Evolutionary conservation across 2,329 filamentous ascomycete genomes (phyloP).

Genomic region (Alternaria infectoria): DNA sequence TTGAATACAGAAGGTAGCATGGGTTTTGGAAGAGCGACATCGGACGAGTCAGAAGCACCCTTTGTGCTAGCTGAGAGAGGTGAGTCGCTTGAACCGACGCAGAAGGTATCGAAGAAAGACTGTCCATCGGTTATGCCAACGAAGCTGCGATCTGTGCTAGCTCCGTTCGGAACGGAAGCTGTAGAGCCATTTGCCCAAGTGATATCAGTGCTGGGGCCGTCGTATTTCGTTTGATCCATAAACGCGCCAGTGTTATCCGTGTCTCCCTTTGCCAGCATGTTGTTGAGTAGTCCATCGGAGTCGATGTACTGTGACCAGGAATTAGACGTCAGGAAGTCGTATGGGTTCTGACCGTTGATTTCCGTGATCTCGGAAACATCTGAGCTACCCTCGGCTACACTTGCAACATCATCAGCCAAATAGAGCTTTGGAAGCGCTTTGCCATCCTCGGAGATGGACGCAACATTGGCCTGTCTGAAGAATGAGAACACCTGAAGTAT

Average conservation of each 20-base stretch:
- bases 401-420: constrained; percentile 24
- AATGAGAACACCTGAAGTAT: constrained; percentile 36
- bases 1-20: background rate
- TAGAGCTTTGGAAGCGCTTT: constrained; percentile 45
- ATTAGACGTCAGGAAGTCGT: constrained; percentile 28
- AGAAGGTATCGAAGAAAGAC: constrained; percentile 48
- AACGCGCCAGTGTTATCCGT: constrained; percentile 26
- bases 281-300: constrained; percentile 29
- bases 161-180: constrained; percentile 22
- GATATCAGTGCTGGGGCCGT: constrained; percentile 31
- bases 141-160: constrained; percentile 28
- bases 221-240: constrained; percentile 21
- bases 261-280: constrained; percentile 32
- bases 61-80: constrained; percentile 9
- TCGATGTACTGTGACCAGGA: constrained; percentile 29
- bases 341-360: constrained; percentile 36
- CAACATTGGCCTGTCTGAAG: constrained; percentile 22
- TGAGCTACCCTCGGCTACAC: constrained; percentile 13
- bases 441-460: constrained; percentile 41
- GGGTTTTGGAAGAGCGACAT: background rate
- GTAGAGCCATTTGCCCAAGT: constrained; percentile 42
- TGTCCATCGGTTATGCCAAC: constrained; percentile 40
- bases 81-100: constrained; percentile 18
- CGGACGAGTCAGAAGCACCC: background rate
- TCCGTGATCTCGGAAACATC: constrained; percentile 34